Conservation (phyloP, 2,329 filamentous ascomycete genomes). For the Colletotrichum godetiae region DNA sequence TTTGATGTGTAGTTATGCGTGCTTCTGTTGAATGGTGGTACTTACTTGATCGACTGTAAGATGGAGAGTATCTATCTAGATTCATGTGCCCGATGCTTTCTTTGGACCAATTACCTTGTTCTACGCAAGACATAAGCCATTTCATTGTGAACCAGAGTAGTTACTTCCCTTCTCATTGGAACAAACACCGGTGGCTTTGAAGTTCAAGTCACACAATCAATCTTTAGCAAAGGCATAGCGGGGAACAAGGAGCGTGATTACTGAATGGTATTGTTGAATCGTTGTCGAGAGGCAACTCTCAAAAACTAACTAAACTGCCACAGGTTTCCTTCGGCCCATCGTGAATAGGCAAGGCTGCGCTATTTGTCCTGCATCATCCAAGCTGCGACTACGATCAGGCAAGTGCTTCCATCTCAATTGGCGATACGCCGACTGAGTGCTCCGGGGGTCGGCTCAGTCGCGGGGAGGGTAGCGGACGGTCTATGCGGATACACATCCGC, state of each 20-base stretch:
- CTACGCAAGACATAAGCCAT: too few species aligned
- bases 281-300: not conserved
- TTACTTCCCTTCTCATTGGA: not conserved
- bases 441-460: not conserved
- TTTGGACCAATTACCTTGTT: not conserved
- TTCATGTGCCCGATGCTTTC: not conserved
- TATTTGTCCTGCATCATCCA: too few species aligned
- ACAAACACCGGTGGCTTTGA: not conserved
- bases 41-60: too few species aligned
- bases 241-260: not conserved
- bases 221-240: not conserved
- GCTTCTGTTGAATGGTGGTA: too few species aligned
- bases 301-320: not conserved
- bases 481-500: not conserved
- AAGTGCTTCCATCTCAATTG: not conserved
- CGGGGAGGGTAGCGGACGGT: not conserved
- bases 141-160: not conserved
- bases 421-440: not conserved
- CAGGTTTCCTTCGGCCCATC: not conserved
- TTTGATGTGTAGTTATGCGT: too few species aligned
- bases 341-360: too few species aligned
- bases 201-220: not conserved
- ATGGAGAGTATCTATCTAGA: not conserved
- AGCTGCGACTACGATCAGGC: not conserved
- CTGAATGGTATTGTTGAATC: not conserved